phyloP scores from a whole-genome alignment of 2,329 filamentous ascomycete species.

The Coniochaeta sp. region DNA sequence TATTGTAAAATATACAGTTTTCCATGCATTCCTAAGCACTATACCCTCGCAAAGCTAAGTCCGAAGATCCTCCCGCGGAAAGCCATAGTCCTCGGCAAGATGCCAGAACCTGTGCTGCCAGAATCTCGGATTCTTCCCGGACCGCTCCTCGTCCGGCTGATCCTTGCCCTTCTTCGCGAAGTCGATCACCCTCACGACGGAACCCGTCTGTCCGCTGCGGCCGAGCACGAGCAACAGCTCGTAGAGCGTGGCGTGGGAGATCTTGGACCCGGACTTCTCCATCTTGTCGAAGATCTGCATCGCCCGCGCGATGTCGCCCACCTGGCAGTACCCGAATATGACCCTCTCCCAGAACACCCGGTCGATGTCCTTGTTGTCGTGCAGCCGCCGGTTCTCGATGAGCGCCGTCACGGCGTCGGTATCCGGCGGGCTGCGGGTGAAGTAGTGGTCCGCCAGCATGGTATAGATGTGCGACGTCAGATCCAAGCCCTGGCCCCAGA shows the following conservation, averaged over 20 bases:
- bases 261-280: slow-evolving; percentile 27
- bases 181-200: slow-evolving; percentile 17
- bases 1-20: neutral
- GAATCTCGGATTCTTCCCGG: slow-evolving; percentile 19
- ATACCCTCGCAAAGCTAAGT: neutral
- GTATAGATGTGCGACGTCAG: slow-evolving; percentile 64
- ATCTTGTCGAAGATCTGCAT: slow-evolving; percentile 41
- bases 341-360: slow-evolving; percentile 63
- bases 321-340: slow-evolving; percentile 56
- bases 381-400: slow-evolving; percentile 47
- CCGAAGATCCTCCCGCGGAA: slow-evolving; percentile 18
- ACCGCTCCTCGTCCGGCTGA: slow-evolving; percentile 5
- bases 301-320: slow-evolving; percentile 41
- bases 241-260: slow-evolving; percentile 33
- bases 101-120: slow-evolving; percentile 45
- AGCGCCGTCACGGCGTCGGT: slow-evolving; percentile 52
- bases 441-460: slow-evolving; percentile 62
- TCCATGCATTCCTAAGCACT: neutral
- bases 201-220: slow-evolving; percentile 9
- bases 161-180: slow-evolving; percentile 13
- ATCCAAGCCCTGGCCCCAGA: slow-evolving; percentile 43
- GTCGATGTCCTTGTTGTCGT: slow-evolving; percentile 33
- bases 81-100: slow-evolving; percentile 30
- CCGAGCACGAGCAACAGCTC: slow-evolving; percentile 30
- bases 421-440: slow-evolving; percentile 50